phyloP scores from a whole-genome alignment of 805 yeast species.

The Wickerhamomyces strasburgensis region DNA sequence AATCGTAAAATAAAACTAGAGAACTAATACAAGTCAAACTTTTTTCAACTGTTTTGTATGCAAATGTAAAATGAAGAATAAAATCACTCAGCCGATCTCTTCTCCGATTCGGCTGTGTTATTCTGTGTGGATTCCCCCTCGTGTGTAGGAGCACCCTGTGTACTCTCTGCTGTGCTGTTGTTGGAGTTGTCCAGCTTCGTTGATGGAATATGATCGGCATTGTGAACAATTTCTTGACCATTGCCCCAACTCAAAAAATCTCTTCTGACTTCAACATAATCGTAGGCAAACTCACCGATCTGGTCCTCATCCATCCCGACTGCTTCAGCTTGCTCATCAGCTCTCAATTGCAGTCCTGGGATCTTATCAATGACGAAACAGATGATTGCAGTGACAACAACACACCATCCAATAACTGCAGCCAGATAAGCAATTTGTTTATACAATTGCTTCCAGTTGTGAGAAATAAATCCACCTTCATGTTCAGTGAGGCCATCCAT shows the following conservation, averaged over 20 bases:
- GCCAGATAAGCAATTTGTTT: constrained; percentile 79
- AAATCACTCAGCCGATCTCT: no score
- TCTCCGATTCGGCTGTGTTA: not conserved
- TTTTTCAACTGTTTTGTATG: no score
- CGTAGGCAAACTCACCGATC: constrained; percentile 98
- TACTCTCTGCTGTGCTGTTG: not conserved
- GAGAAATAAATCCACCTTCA: constrained; percentile 88
- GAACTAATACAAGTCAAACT: no score
- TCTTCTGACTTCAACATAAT: constrained; percentile 93
- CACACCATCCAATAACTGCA: constrained; percentile 71
- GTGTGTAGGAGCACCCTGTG: not conserved
- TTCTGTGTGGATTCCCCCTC: not conserved
- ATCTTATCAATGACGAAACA: constrained; percentile 69
- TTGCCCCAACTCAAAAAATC: constrained; percentile 60
- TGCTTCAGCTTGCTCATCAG: constrained; percentile 79
- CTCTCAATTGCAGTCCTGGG: constrained; percentile 79
- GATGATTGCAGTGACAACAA: constrained; percentile 70
- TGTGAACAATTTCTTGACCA: constrained; percentile 3
- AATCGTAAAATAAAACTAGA: no score
- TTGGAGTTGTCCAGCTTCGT: not conserved
- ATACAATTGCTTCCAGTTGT: constrained; percentile 87
- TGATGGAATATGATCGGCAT: not conserved
- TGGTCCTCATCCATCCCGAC: constrained; percentile 94
- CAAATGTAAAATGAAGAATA: no score
- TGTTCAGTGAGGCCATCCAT: constrained; percentile 80